These are phyloP conservation scores for Aspergillus sparsus DNA, from an alignment of 495 filamentous ascomycete species.

Conservation along the genomic window DNA sequence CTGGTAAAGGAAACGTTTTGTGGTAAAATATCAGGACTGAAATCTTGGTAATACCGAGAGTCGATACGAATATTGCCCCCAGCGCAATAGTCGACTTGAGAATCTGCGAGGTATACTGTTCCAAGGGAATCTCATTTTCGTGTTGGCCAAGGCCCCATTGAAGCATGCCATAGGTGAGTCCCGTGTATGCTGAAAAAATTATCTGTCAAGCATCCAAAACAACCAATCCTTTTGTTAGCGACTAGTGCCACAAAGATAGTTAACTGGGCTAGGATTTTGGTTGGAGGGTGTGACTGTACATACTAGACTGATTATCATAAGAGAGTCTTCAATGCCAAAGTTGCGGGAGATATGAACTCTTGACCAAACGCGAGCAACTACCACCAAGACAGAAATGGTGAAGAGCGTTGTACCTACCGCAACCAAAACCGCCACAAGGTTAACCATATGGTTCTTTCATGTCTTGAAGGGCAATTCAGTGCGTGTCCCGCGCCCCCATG, in stretches of 20 bases:
- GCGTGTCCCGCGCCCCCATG: too few species aligned
- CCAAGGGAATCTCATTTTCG: not conserved
- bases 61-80: not conserved
- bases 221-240: not conserved
- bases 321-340: slow-evolving; percentile 2
- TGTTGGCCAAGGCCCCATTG: not conserved
- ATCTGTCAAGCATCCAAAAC: not conserved
- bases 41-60: not conserved
- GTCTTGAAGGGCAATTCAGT: too few species aligned
- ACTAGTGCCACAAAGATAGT: not conserved
- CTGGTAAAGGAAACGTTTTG: not conserved
- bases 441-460: not conserved
- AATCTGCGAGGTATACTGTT: not conserved
- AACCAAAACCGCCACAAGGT: not conserved
- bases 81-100: not conserved
- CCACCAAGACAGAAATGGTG: not conserved
- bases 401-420: not conserved
- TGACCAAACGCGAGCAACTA: not conserved
- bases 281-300: not conserved
- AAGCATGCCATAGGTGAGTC: not conserved
- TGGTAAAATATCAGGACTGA: slow-evolving; percentile 9
- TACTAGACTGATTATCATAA: slow-evolving; percentile 10
- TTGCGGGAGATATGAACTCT: not conserved
- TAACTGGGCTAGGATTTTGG: not conserved
- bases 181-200: not conserved